Percentiles rank a stretch among this genome's conserved stretches.
These are phyloP conservation scores for Lippia alba DNA, from an alignment of 305 asterid species.

Conservation along the genomic window DNA sequence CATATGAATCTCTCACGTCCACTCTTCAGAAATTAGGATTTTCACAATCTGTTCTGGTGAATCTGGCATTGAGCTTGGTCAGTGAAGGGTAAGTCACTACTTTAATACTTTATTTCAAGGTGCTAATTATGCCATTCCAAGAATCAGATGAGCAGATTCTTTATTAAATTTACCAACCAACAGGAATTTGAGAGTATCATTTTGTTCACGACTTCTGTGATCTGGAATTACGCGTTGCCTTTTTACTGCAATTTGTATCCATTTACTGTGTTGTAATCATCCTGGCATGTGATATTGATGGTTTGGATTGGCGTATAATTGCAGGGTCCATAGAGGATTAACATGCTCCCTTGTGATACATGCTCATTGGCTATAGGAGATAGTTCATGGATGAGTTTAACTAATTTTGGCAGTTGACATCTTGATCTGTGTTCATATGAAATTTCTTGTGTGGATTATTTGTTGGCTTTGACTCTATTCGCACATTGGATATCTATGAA, in stretches of 20 bases:
- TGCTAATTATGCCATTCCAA: slow-evolving; percentile 26
- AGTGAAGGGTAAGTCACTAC: slow-evolving; percentile 88
- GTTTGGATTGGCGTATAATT: slow-evolving; percentile 95
- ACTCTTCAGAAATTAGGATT: slow-evolving; percentile 90
- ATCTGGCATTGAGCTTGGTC: slow-evolving; percentile 83
- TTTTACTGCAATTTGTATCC: slow-evolving; percentile 46
- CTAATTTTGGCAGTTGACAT: slow-evolving; percentile 41
- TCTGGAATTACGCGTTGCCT: slow-evolving; percentile 38
- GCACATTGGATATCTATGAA: slow-evolving; percentile 45
- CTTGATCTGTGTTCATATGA: slow-evolving; percentile 37
- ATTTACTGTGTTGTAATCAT: slow-evolving; percentile 55
- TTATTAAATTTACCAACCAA: slow-evolving; percentile 12
- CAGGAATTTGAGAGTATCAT: background rate
- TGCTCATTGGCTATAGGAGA: slow-evolving; percentile 66
- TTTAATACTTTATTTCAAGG: no score
- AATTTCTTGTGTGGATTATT: slow-evolving; percentile 30
- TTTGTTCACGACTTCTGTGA: slow-evolving; percentile 3
- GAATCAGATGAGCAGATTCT: background rate
- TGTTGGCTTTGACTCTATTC: slow-evolving; percentile 39
- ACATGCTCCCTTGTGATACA: slow-evolving; percentile 91
- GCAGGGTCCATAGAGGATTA: slow-evolving; percentile 99
- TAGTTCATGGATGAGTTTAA: slow-evolving; percentile 55
- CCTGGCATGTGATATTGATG: slow-evolving; percentile 76
- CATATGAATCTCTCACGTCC: slow-evolving; percentile 79
- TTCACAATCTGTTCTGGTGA: slow-evolving; percentile 77